Evolutionary conservation across 2,329 filamentous ascomycete species (phyloP).

Genomic region (Aureobasidium lini): DNA sequence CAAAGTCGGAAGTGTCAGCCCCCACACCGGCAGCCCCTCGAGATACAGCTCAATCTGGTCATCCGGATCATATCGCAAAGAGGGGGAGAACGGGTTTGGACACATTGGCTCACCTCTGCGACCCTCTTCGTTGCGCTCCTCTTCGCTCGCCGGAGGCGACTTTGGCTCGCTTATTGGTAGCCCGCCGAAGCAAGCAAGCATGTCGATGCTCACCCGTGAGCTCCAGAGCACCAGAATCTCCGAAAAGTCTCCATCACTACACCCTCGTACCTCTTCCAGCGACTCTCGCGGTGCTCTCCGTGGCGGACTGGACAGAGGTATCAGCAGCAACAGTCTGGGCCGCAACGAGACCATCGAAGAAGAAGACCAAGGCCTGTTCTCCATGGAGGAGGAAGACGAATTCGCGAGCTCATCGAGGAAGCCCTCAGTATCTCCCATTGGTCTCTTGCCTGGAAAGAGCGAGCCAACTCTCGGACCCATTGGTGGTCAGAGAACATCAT

Average conservation of each 20-base stretch:
- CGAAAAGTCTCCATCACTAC: slow-evolving; percentile 7
- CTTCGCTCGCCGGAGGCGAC: slow-evolving; percentile 38
- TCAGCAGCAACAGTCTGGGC: slow-evolving; percentile 23
- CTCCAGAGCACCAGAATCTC: slow-evolving; percentile 25
- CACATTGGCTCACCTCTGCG: slow-evolving; percentile 60
- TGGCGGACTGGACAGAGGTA: slow-evolving; percentile 20
- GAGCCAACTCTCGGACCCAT: slow-evolving; percentile 14
- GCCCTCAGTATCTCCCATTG: slow-evolving; percentile 5
- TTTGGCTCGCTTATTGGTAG: slow-evolving; percentile 45
- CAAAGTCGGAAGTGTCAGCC: slow-evolving; percentile 40
- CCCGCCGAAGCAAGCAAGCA: slow-evolving; percentile 49
- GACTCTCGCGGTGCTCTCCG: slow-evolving; percentile 7
- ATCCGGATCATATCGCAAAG: slow-evolving; percentile 39
- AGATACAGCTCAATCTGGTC: slow-evolving; percentile 55
- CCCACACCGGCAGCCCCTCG: slow-evolving; percentile 52
- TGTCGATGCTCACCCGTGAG: slow-evolving; percentile 55
- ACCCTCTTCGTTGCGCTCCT: slow-evolving; percentile 35
- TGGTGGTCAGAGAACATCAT: slow-evolving; percentile 8
- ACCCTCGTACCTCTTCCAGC: slow-evolving; percentile 18
- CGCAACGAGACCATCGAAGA: slow-evolving; percentile 23
- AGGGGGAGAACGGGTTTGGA: slow-evolving; percentile 44
- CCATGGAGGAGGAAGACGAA: slow-evolving; percentile 24
- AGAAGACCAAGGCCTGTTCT: slow-evolving; percentile 25
- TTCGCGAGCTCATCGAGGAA: not conserved
- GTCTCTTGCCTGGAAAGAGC: slow-evolving; percentile 11